Conservation (phyloP, 2,329 filamentous ascomycete genomes). For the Verticillium longisporum region DNA sequence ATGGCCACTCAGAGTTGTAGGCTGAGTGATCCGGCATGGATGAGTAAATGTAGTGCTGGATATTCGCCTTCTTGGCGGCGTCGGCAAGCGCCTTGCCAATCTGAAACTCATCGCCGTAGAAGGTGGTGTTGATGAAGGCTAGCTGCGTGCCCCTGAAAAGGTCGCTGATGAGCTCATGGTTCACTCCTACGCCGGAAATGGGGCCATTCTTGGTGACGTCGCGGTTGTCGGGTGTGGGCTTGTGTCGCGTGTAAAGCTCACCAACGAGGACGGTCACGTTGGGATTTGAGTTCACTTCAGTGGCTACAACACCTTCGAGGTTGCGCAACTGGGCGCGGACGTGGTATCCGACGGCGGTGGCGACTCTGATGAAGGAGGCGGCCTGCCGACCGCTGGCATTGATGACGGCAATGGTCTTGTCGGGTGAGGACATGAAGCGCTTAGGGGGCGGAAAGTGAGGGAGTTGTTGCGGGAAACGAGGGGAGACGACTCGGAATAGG, state of each 20-base stretch:
- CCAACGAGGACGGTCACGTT: slow-evolving; percentile 64
- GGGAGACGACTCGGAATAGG: slow-evolving; percentile 54
- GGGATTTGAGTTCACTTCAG: slow-evolving; percentile 74
- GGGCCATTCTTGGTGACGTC: slow-evolving; percentile 63
- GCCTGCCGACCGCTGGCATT: slow-evolving; percentile 95
- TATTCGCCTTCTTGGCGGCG: slow-evolving; percentile 74
- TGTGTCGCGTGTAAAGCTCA: slow-evolving; percentile 53
- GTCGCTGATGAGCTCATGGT: slow-evolving; percentile 63
- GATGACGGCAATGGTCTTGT: slow-evolving; percentile 87
- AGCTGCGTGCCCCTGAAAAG: slow-evolving; percentile 80
- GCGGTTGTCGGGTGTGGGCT: slow-evolving; percentile 40
- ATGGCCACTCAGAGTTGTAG: slow-evolving; percentile 70
- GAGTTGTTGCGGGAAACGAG: slow-evolving; percentile 53
- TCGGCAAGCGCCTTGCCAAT: slow-evolving; percentile 87
- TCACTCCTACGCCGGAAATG: slow-evolving; percentile 60
- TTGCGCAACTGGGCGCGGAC: slow-evolving; percentile 90
- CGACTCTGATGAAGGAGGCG: slow-evolving; percentile 89
- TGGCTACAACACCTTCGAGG: slow-evolving; percentile 78
- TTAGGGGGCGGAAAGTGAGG: slow-evolving; percentile 54
- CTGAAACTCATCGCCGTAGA: slow-evolving; percentile 88
- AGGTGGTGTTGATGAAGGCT: slow-evolving; percentile 96
- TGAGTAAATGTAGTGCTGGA: slow-evolving; percentile 92
- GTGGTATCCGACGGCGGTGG: slow-evolving; percentile 85
- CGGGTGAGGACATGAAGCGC: slow-evolving; percentile 50
- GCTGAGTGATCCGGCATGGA: slow-evolving; percentile 93